A percentile compares a stretch with the other conserved stretches of the same genome.
Conservation (phyloP, 352 stramenopile genomes). For the Globisporangium heterothallicum region DNA sequence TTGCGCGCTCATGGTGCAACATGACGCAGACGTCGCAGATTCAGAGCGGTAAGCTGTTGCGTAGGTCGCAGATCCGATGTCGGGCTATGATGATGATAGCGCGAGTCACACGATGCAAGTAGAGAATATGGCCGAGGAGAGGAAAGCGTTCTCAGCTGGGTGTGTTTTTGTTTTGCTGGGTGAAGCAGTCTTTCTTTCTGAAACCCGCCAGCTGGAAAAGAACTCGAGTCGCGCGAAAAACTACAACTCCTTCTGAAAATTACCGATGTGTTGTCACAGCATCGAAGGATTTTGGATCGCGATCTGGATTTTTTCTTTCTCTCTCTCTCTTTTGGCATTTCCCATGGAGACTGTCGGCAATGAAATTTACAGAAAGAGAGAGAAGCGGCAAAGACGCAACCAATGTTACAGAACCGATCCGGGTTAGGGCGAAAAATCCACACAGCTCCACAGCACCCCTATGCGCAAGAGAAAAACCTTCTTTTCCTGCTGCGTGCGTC, state of each 20-base stretch:
- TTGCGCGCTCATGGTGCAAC: too few relatives aligned
- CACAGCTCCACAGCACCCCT: too few relatives aligned
- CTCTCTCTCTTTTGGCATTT: conserved; percentile 4
- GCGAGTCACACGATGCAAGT: background rate
- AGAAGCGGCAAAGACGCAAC: conserved; percentile 1
- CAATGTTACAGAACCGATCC: too few relatives aligned
- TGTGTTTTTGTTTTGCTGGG: background rate
- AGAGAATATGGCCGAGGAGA: background rate
- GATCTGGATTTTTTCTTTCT: conserved; percentile 2
- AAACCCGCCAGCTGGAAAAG: too few relatives aligned
- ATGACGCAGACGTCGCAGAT: too few relatives aligned
- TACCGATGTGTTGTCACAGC: background rate
- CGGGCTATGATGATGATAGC: too few relatives aligned
- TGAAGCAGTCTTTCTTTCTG: background rate
- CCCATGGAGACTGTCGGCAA: background rate
- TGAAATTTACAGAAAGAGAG: background rate
- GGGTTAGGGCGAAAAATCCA: background rate
- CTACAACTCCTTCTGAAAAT: background rate
- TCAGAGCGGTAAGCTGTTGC: too few relatives aligned
- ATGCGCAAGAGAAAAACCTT: background rate
- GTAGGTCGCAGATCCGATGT: too few relatives aligned
- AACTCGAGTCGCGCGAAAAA: background rate
- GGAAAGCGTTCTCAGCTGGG: too few relatives aligned
- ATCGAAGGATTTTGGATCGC: background rate
- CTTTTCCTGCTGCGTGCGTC: background rate